phyloP scores from a whole-genome alignment of 495 filamentous ascomycete genomes.

The Bathelium albidoporum region DNA sequence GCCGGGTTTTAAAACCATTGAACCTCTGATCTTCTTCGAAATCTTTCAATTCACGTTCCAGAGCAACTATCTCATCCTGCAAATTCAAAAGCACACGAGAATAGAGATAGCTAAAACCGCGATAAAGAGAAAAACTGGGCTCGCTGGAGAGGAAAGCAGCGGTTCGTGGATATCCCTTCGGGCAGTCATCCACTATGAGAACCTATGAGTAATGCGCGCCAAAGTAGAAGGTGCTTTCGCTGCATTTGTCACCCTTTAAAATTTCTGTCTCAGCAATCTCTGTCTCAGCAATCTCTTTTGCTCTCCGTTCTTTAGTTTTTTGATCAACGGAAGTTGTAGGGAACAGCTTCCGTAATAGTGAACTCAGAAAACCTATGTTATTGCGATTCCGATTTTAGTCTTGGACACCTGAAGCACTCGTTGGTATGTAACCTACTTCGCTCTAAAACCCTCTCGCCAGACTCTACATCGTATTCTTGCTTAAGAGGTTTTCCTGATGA shows the following conservation, averaged over 20 bases:
- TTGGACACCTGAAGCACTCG: not conserved
- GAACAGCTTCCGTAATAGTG: not conserved
- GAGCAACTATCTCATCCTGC: slow-evolving; percentile 28
- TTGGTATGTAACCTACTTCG: not conserved
- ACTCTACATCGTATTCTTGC: not conserved
- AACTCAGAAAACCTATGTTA: not conserved
- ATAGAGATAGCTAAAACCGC: slow-evolving; percentile 32
- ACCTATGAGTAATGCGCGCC: not conserved
- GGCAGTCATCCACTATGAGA: slow-evolving; percentile 26
- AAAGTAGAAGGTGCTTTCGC: not conserved
- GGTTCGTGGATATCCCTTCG: slow-evolving; percentile 28
- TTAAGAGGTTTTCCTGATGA: not conserved
- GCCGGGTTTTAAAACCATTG: slow-evolving; percentile 10
- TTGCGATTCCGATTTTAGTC: not conserved
- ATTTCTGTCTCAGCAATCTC: not conserved
- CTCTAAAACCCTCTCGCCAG: not conserved
- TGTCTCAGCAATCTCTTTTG: not conserved
- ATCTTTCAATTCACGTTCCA: slow-evolving; percentile 28
- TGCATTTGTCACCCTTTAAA: not conserved
- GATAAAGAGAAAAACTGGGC: slow-evolving; percentile 30
- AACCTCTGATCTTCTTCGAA: slow-evolving; percentile 15
- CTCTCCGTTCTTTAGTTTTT: not conserved
- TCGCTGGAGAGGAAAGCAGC: slow-evolving; percentile 31
- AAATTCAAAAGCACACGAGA: slow-evolving; percentile 27
- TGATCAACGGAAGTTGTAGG: no score